Evolutionary conservation across 2,329 filamentous ascomycete species (phyloP).

Genomic region (Verticillium nubilum): DNA sequence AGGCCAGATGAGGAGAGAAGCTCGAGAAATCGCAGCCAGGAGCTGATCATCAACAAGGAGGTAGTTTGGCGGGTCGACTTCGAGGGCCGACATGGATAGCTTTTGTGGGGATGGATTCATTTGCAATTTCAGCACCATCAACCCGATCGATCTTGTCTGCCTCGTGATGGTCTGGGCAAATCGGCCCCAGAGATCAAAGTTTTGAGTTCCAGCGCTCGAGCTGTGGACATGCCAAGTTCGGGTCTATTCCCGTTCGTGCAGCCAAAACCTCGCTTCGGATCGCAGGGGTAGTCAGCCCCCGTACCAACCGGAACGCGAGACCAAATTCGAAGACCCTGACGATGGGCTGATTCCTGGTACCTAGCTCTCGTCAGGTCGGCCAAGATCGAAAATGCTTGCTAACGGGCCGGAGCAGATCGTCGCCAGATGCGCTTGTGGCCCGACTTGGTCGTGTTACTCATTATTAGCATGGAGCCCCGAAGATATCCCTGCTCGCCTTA

Average conservation of each 20-base stretch:
- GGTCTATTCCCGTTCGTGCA: not conserved
- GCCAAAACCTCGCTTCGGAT: not conserved
- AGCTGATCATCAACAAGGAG: slow-evolving; percentile 15
- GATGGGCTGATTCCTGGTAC: not conserved
- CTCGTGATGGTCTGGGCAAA: not conserved
- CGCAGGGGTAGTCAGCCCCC: not conserved
- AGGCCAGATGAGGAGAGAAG: slow-evolving; percentile 2
- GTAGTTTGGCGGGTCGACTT: slow-evolving; percentile 10
- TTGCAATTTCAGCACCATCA: not conserved
- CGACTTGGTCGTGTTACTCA: not conserved
- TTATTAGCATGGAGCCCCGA: too few species aligned
- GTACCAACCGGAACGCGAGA: not conserved
- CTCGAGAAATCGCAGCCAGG: slow-evolving; percentile 11
- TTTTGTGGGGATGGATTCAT: not conserved
- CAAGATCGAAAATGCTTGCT: not conserved
- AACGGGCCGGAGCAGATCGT: not conserved
- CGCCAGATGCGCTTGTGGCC: not conserved
- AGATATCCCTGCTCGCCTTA: too few species aligned
- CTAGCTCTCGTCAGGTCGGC: not conserved
- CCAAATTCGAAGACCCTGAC: not conserved
- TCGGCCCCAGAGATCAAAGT: not conserved
- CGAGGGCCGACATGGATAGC: not conserved
- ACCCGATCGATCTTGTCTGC: not conserved
- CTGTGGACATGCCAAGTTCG: not conserved
- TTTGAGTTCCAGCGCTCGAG: not conserved